Evolutionary conservation across 176 grass and related monocot genomes (phyloP).

Genomic region (Chloris gayana): DNA sequence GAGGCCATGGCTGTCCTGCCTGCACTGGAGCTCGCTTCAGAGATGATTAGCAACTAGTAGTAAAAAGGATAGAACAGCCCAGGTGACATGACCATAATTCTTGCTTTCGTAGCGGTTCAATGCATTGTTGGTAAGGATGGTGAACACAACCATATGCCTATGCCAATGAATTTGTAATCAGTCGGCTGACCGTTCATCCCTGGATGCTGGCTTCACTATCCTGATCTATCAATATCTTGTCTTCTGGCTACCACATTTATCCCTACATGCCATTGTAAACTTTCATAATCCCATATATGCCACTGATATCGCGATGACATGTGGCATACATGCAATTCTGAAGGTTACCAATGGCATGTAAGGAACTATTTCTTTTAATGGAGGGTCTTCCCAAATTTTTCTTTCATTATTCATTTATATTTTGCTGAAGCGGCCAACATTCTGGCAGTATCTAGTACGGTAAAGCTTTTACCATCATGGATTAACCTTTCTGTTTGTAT

Average conservation of each 20-base stretch:
- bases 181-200: not conserved
- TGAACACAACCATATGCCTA: not conserved
- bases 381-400: not conserved
- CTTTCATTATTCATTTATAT: not conserved
- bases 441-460: not conserved
- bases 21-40: conserved; percentile 35
- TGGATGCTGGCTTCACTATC: not conserved
- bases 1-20: conserved; percentile 66
- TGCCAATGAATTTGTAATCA: not conserved
- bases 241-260: not conserved
- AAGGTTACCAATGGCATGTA: no score
- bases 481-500: not conserved
- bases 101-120: not conserved
- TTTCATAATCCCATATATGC: no score
- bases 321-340: no score
- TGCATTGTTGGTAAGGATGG: not conserved
- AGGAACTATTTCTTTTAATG: no score
- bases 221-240: not conserved
- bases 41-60: not conserved
- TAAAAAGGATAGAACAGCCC: not conserved
- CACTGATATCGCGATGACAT: no score
- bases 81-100: not conserved
- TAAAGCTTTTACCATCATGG: not conserved
- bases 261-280: no score
- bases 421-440: not conserved